Evolutionary conservation across 2,329 filamentous ascomycete species (phyloP), one percentile per base, ranked within the genome.

Genomic region (Fusarium tanahbumbuense): DNA sequence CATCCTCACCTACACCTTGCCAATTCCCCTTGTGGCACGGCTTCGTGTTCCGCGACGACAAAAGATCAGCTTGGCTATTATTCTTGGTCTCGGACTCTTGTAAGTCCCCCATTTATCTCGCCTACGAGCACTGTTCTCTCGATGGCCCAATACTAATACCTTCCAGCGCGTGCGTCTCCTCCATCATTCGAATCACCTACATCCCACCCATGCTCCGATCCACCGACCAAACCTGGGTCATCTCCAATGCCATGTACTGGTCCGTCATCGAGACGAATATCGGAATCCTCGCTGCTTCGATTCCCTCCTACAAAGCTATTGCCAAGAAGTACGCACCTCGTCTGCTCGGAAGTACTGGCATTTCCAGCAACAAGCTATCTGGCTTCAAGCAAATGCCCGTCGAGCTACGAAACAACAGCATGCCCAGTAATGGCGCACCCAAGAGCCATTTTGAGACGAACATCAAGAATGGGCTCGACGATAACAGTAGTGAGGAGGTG

Each of bases 321-420:
- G 67, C 67, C 15, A 70, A 70, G 25, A 54, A 63, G 12, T 70
- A 71, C 11, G 67, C 67, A 0, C 67, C 67, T 10, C 67, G 67
- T 18, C 57, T 70, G 0, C 63, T 70, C 2, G 67, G 67, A 3
- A 71, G 62, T n/a, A 60, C 42, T 4, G 56, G 62, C 1, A 64
- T 67, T 15, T 70, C 67, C 15, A 71, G 57, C 27, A 50, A 54
- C 30, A 70, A 70, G 28, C 42, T 68, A 0, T 70, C 67, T 0
- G 67, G 67, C 13, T 70, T 70, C n/a, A 70, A 68, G 11, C 67
- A 70, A 3, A 71, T 58, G 63, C 67, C 67, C 15, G 28, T 70
- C 22, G 68, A 70, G n/a, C 44, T 69, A 4, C 54, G 62, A 11
- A 47, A 46, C 1, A 45, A 44, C 13, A 50, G 57, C 4, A 28